Percentiles rank a stretch among this genome's conserved stretches.
phyloP scores from a whole-genome alignment of 2,329 filamentous ascomycete species.

The Fusarium stilboides region DNA sequence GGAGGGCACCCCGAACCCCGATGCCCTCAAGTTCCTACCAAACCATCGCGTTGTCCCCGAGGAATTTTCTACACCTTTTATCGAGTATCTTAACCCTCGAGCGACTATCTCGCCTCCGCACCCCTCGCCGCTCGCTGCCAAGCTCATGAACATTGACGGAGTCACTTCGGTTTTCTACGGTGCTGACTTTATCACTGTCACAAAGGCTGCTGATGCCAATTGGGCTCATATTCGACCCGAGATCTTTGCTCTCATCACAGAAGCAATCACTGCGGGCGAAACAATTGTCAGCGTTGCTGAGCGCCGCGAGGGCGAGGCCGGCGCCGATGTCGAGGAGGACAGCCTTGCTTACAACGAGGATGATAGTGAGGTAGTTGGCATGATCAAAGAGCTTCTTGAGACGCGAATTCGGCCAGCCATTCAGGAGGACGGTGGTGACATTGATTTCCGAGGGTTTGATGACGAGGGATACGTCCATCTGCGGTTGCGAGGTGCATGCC shows the following conservation, averaged over 20 bases:
- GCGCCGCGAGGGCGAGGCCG: conserved; percentile 67
- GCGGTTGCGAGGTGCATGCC: conserved; percentile 92
- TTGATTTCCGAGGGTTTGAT: conserved; percentile 93
- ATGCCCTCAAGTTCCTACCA: conserved; percentile 96
- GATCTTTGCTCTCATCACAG: conserved; percentile 94
- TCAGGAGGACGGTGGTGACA: conserved; percentile 97
- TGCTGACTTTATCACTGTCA: conserved; percentile 95
- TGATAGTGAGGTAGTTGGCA: conserved; percentile 93
- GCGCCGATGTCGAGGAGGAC: conserved; percentile 68
- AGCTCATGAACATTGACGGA: conserved; percentile 93
- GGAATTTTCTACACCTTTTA: conserved; percentile 79
- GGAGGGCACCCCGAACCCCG: conserved; percentile 92
- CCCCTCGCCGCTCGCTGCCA: conserved; percentile 90
- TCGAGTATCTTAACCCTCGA: conserved; percentile 93
- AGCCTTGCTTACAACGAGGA: conserved; percentile 88
- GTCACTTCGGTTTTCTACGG: conserved; percentile 97
- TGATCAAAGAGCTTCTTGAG: conserved; percentile 98
- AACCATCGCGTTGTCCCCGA: conserved; percentile 89
- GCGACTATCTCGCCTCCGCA: conserved; percentile 90
- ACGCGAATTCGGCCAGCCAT: conserved; percentile 95
- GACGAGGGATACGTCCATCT: conserved; percentile 84
- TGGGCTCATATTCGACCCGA: conserved; percentile 98
- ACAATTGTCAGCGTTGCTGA: conserved; percentile 82
- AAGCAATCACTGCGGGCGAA: conserved; percentile 88
- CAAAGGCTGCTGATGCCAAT: conserved; percentile 87